Percentiles rank a stretch among this genome's conserved stretches.
Conservation (phyloP, 345 rosid genomes). For the Dipteronia dyeriana region DNA sequence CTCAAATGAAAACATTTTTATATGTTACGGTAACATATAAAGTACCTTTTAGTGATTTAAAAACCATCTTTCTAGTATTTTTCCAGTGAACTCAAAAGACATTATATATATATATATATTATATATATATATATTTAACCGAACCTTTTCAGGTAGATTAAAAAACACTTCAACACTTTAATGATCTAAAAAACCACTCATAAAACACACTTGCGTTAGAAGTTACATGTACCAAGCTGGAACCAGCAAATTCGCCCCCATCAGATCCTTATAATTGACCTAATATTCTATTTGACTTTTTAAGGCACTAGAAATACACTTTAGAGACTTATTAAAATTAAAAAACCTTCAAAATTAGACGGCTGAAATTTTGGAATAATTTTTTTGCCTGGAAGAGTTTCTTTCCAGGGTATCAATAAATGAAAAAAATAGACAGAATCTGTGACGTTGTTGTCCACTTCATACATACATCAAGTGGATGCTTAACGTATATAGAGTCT, state of each 20-base stretch:
- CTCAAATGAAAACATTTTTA: neutral
- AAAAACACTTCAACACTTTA: neutral
- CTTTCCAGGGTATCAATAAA: slow-evolving; percentile 1
- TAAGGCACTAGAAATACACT: neutral
- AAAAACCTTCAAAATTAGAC: neutral
- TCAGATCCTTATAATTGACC: too few relatives aligned
- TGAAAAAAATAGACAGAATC: neutral
- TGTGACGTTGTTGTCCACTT: neutral
- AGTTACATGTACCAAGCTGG: neutral
- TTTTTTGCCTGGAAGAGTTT: neutral
- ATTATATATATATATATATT: too few relatives aligned
- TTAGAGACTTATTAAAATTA: too few relatives aligned
- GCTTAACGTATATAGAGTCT: neutral
- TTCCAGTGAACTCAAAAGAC: neutral
- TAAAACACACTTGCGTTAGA: neutral
- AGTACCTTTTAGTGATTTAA: neutral
- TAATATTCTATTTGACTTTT: neutral
- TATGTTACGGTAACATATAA: too few relatives aligned
- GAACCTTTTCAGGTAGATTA: neutral
- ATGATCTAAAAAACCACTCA: neutral
- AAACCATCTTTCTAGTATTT: neutral
- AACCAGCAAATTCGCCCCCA: neutral
- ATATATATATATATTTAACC: too few relatives aligned
- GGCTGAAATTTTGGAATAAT: neutral
- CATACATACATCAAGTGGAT: slow-evolving; percentile 24